Base-by-base conservation (phyloP, 2,329 filamentous ascomycete species). In the Hymenoscyphus infarciens region DNA sequence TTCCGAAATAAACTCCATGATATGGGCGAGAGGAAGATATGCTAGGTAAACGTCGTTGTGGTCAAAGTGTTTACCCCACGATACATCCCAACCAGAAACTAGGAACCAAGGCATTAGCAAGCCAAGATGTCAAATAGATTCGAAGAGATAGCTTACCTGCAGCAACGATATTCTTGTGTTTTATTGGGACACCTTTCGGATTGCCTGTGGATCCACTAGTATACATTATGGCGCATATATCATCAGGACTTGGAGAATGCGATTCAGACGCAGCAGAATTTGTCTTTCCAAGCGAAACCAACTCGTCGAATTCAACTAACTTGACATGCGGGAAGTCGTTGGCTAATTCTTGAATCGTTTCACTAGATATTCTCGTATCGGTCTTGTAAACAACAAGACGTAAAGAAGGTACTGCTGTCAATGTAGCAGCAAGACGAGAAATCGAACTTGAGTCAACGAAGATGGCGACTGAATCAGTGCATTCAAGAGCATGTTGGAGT, bases 1-100 rank as follows among this genome's bases (percentile, higher is more conserved):
- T 78, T 99, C 95, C 68, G 98, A 91, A 62, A 93, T 90, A 76
- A 96, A 95, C 76, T 98, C 95, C 70, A 98, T 87, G 72, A 97
- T 97, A 75, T 99, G 95, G 2, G 95, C 93, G 59, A 96, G 87
- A 1, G 95, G 45, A 13, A 99, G 85, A 76, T 97, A 99, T 33
- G 93, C 92, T 53, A 98, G 84, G 57, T 97, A 82, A 52, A 84
- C 83, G 71, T 98, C 95, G 57, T 83, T 85, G 62, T 89, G 86
- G 63, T 87, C 88, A 58, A 98, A 85, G 71, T 89, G 89, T 63
- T 88, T 86, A 25, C 89, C 90, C 57, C 97, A 87, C 64, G 91
- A 86, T 49, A 83, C 83, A 72, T 88, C 85, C 49, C 97, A 85
- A 73, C 95, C 95, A 55, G 93, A 89, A 68, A 97, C 84, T 87